Evolutionary conservation across 345 rosid species (phyloP), one percentile per base, ranked within the genome.

Genomic region (Laguncularia racemosa): DNA sequence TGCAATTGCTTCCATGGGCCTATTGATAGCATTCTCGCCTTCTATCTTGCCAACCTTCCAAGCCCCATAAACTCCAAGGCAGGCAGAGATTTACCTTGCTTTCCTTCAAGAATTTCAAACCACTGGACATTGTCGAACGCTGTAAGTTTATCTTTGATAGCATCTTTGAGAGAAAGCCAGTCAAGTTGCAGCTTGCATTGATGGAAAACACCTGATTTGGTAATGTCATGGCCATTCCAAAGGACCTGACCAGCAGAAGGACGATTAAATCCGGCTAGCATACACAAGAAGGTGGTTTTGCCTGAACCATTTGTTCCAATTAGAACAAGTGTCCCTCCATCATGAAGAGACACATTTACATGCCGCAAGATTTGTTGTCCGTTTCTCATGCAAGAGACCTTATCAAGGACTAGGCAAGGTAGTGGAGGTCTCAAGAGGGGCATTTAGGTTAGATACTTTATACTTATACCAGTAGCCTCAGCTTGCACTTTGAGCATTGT

Each of bases 341-440:
- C 96, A 50, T 84, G 84, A 40, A 92, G 23, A 0, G 95, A 81
- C 16, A 83, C 81, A 45, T 89, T 92, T 18, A 84, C 88, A 33
- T 92, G 85, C 3, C 82, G 73, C 65, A 92, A 60, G 56, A 92
- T 83, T 67, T 86, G 93, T 46, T 84, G 93, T 0, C 89, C 93
- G 64, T 86, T 92, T 79, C 98, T 84, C 96, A 86, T 92, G 73
- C 97, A 92, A 0, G 98, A 86, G 47, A 92, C 95, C 62, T 86
- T 87, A 65, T 83, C 79, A 8, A 92, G 95, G 55, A 92, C 78
- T 19, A 89, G 77, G 44, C 87, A 78, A 57, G 93, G 95, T 48
- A 72, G 71, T 14, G 83, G 93, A 1, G 87, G 83, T 56, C 68
- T 83, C 44, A 80, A 53, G 11, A 80, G 64, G 71, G 87, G 67